Evolutionary conservation across 169 alveolate genomes (phyloP), one percentile per base, ranked within the genome.

Genomic region (Eimeria falciformis): DNA sequence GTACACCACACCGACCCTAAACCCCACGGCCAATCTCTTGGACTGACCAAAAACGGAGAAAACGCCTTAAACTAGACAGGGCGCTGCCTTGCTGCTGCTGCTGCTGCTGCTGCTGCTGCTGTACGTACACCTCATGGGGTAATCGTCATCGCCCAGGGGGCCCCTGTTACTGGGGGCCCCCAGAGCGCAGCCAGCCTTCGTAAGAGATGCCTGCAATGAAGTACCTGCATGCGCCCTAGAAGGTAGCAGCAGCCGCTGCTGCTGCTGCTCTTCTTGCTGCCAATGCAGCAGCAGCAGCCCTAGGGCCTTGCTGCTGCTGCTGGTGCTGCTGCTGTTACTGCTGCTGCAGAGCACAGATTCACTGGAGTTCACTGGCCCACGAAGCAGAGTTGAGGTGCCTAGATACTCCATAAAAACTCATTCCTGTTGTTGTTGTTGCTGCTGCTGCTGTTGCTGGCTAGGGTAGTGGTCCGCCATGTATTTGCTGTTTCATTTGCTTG

Each of bases 301-400:
- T 25, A 66, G 77, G 17, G 3, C 6, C 77, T 58, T 58, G 71
- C 71, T n/a, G 33, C 71, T n/a, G 18, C 71, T 58, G 71, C 71
- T 25, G 56, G 6, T 71, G 82, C 82, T 12, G 50, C 82, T 29
- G 82, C 77, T n/a, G 77, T 45, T n/a, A 45, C 77, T n/a, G 77
- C 77, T n/a, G 77, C 77, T n/a, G 77, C 77, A n/a, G 77, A 58
- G 69, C 69, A 58, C 37, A 23, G 23, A n/a, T n/a, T n/a, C n/a
- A n/a, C n/a, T n/a, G n/a, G n/a, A n/a, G n/a, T n/a, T n/a, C n/a
- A n/a, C n/a, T n/a, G n/a, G n/a, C n/a, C n/a, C n/a, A n/a, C n/a
- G 69, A 23, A 12, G 69, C 69, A 58, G 69, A 12, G 69, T 29
- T n/a, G 17, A 3, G 12, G 69, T 11, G 12, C 3, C 5, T 29